Evolutionary conservation across 768 basidiomycete species (phyloP), one percentile per base, ranked within the genome.

Genomic region (Hydnomerulius pinastri): DNA sequence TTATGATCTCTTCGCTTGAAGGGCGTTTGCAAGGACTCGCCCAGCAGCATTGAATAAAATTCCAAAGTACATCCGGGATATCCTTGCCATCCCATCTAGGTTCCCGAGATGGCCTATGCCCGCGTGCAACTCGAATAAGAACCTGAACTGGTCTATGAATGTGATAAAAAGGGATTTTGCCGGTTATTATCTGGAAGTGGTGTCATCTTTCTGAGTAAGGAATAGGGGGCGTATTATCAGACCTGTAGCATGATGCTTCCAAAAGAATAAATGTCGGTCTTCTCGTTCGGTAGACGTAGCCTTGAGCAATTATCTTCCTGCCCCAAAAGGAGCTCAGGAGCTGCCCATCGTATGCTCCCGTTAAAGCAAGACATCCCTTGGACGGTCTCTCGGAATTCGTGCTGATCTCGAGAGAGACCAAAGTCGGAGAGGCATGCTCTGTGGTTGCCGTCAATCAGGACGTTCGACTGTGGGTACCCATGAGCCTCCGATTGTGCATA

Each of bases 201-300:
- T 9, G 21, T 62, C 39, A 55, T 13, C n/a, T 17, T 1, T 40
- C 2, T n/a, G 23, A 4, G 7, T 0, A 6, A 10, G 6, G 18
- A 35, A 32, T 4, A 29, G 18, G 18, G 13, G 12, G 13, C 4
- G 24, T 11, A 33, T 7, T 5, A 38, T 8, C 46, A n/a, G 21
- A 65, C 65, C 53, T 69, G 64, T 6, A 67, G 23, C 57, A 60
- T 69, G 36, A 69, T 27, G 2, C 67, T 46, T 40, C 65, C 67
- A 15, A 65, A 67, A 5, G 67, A 69, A 17, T 67, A 69, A 4
- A 69, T 42, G 33, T 67, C 65, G 2, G 57, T 52, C 45, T 43
- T 37, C 38, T 12, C 45, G 36, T 45, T 57, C 23, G 55, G 51
- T 15, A 49, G n/a, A 4, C 50, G 59, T 10, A 47, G 40, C 20